A percentile compares a stretch with the other conserved stretches of the same genome.
These are phyloP conservation scores for Cyclospora cayetanensis DNA, from an alignment of 169 alveolate species.

Conservation along the genomic window DNA sequence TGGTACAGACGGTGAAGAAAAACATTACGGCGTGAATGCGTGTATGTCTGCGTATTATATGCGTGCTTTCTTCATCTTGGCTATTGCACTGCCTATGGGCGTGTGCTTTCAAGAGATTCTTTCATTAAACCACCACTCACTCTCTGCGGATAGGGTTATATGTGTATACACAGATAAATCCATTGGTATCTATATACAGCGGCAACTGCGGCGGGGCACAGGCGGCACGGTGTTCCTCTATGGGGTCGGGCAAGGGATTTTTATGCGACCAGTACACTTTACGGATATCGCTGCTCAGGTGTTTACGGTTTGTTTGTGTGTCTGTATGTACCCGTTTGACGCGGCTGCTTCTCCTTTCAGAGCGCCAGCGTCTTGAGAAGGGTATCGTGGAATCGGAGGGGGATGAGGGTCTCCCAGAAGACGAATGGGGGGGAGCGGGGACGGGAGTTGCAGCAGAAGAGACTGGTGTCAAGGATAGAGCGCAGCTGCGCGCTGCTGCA, in stretches of 20 bases:
- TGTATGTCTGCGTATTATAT: background rate
- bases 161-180: background rate
- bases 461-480: conserved; percentile 20
- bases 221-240: no score
- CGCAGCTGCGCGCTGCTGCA: background rate
- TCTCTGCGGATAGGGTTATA: background rate
- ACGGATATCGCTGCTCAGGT: background rate
- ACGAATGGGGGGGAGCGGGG: background rate
- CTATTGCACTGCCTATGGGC: background rate
- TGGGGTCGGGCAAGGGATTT: no score
- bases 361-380: background rate
- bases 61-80: background rate
- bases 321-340: background rate
- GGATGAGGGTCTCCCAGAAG: background rate
- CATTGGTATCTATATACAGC: background rate
- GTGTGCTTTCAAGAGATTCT: background rate
- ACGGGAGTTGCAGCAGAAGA: conserved; percentile 9
- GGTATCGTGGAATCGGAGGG: background rate
- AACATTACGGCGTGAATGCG: background rate
- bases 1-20: no score
- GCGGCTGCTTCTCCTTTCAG: background rate
- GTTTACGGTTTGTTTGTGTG: background rate
- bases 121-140: background rate
- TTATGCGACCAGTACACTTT: no score
- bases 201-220: background rate